Evolutionary conservation across 495 filamentous ascomycete genomes (phyloP).

Genomic region (Penicillium diatomitis): DNA sequence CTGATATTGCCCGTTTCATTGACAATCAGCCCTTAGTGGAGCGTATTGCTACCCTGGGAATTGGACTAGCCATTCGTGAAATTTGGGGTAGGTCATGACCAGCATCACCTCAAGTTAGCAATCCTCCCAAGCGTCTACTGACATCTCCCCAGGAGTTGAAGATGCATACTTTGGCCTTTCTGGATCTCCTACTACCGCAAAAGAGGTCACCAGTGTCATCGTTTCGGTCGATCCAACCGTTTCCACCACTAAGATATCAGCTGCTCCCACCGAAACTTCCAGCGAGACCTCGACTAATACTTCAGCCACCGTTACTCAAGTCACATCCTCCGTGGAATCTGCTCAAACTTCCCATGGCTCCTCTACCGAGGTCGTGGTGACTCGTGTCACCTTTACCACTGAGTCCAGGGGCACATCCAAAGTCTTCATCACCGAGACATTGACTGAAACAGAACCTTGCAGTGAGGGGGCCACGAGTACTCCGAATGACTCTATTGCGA

Average conservation of each 20-base stretch:
- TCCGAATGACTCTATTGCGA: background rate
- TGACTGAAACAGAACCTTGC: constrained; percentile 1
- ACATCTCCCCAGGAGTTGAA: no score
- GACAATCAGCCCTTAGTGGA: background rate
- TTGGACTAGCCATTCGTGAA: no score
- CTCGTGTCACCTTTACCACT: background rate
- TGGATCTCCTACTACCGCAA: background rate
- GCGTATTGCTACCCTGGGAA: no score
- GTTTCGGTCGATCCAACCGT: background rate
- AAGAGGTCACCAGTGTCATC: background rate
- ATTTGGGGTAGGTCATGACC: no score
- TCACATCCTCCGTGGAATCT: background rate
- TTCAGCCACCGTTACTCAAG: background rate
- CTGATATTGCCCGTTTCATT: background rate
- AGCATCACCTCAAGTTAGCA: no score
- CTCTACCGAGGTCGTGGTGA: background rate
- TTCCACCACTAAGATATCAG: background rate
- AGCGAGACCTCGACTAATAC: background rate
- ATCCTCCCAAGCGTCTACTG: no score
- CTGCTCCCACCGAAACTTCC: background rate
- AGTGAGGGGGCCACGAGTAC: background rate
- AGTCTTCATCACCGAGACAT: background rate
- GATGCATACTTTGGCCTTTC: background rate
- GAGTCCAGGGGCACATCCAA: background rate
- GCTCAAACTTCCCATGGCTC: background rate